These are phyloP conservation scores for Hypoxylon lienhwacheense DNA, from an alignment of 495 filamentous ascomycete genomes.

Conservation along the genomic window DNA sequence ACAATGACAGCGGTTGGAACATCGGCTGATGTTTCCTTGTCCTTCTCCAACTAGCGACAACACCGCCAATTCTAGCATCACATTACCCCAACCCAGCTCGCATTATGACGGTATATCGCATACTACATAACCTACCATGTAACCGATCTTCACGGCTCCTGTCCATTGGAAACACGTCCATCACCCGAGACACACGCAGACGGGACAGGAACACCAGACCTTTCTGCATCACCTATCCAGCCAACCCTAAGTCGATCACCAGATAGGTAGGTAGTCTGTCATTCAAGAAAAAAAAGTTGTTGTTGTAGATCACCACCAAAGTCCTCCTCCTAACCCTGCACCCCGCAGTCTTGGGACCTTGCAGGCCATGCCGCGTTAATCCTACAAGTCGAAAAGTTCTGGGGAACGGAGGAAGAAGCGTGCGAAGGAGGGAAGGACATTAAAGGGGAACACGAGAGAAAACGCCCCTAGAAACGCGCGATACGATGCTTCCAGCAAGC, in stretches of 20 bases:
- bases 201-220: constrained; percentile 29
- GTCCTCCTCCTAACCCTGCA: constrained; percentile 24
- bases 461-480: constrained; percentile 31
- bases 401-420: neutral
- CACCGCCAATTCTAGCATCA: constrained; percentile 32
- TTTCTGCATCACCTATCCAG: constrained; percentile 31
- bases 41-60: constrained; percentile 9
- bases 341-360: constrained; percentile 35
- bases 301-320: constrained; percentile 29
- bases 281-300: constrained; percentile 27
- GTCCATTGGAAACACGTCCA: constrained; percentile 34
- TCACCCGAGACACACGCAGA: constrained; percentile 31
- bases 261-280: constrained; percentile 8
- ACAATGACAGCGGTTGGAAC: neutral
- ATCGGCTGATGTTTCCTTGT: too few relatives aligned
- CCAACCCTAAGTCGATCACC: constrained; percentile 21
- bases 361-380: constrained; percentile 28
- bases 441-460: constrained; percentile 13
- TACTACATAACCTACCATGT: constrained; percentile 23
- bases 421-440: neutral
- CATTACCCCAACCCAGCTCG: constrained; percentile 37
- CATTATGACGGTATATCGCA: constrained; percentile 35
- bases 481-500: constrained; percentile 22
- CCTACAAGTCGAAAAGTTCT: constrained; percentile 24
- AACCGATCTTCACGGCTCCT: constrained; percentile 20